These are phyloP conservation scores for Alternaria triticina DNA, from an alignment of 2,329 filamentous ascomycete species.

Conservation along the genomic window DNA sequence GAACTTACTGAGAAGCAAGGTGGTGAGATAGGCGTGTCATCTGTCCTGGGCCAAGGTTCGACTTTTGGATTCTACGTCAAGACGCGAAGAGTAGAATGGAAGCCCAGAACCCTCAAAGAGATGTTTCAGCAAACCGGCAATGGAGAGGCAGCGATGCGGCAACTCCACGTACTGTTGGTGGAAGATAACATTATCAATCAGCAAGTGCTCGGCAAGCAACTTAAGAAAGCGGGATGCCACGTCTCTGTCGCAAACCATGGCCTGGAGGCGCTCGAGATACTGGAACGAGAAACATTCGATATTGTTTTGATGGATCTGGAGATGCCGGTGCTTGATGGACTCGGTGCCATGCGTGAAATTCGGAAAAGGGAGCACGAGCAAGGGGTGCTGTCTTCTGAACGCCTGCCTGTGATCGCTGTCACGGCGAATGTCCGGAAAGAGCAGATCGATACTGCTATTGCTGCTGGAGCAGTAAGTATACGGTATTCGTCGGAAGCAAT, in stretches of 20 bases:
- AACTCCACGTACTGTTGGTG: conserved; percentile 42
- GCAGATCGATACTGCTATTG: conserved; percentile 44
- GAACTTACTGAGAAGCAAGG: conserved; percentile 54
- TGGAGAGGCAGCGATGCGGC: background rate
- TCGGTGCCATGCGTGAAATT: conserved; percentile 54
- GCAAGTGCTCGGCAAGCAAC: conserved; percentile 44
- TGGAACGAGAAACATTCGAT: conserved; percentile 40
- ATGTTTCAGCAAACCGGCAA: conserved; percentile 8
- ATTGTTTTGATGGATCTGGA: conserved; percentile 58
- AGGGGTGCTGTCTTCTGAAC: conserved; percentile 9
- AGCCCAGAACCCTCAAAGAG: conserved; percentile 9
- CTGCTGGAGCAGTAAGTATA: conserved; percentile 41
- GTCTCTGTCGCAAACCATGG: conserved; percentile 46
- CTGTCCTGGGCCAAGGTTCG: conserved; percentile 44
- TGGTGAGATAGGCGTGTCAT: conserved; percentile 55
- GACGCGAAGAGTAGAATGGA: conserved; percentile 30
- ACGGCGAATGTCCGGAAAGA: conserved; percentile 48
- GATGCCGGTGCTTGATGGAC: conserved; percentile 62
- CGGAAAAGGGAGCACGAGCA: conserved; percentile 47
- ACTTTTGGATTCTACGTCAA: conserved; percentile 56
- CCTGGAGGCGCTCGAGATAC: conserved; percentile 43
- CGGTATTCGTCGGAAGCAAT: background rate
- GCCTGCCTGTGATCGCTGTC: conserved; percentile 46
- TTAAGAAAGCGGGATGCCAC: conserved; percentile 41
- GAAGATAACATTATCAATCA: conserved; percentile 52